Evolutionary conservation across 495 filamentous ascomycete genomes (phyloP), one percentile per base, ranked within the genome.

Genomic region (Daldinia childiae): DNA sequence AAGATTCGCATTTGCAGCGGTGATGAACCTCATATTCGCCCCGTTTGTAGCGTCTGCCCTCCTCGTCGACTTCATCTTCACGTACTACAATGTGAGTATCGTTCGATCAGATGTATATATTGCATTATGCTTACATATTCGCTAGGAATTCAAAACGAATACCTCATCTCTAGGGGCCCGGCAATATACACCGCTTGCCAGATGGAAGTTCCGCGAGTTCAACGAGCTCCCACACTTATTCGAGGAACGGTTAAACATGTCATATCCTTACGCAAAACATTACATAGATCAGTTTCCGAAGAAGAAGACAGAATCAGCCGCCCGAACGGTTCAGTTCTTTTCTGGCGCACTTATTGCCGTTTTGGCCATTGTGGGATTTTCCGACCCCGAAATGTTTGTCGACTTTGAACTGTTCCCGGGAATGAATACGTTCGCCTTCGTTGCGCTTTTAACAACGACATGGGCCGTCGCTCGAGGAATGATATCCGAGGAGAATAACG

Each of bases 201-300:
- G 96, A 77, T 98, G 95, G 96, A 98, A 97, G 74, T 98, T 98
- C 66, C 91, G 95, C 56, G 95, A 98, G 78, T 98, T 98, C 84
- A 99, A 99, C 73, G 95, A 99, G 78, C 87, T 99, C 0, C 90
- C 89, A 69, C 95, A 98, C 81, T 82, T 98, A 1, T 99, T 97
- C 74, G 87, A 93, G 68, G 91, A 93, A 63, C 89, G 95, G 12
- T 85, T 92, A 60, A 93, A 97, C 72, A 95, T 98, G 92, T 97
- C 96, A 6, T 93, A 94, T 73, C 95, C 95, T 0, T 97, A 91
- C 75, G 95, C 95, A 2, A 92, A 90, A 54, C 90, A 91, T 39
- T 99, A 99, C 74, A 86, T 98, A 30, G 93, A 98, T 57, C 95
- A 98, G 65, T 99, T 99, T 65, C 95, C 95, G 3, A 98, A 98